These are phyloP conservation scores for Phytophthora cactorum DNA, from an alignment of 352 stramenopile genomes.

Conservation along the genomic window DNA sequence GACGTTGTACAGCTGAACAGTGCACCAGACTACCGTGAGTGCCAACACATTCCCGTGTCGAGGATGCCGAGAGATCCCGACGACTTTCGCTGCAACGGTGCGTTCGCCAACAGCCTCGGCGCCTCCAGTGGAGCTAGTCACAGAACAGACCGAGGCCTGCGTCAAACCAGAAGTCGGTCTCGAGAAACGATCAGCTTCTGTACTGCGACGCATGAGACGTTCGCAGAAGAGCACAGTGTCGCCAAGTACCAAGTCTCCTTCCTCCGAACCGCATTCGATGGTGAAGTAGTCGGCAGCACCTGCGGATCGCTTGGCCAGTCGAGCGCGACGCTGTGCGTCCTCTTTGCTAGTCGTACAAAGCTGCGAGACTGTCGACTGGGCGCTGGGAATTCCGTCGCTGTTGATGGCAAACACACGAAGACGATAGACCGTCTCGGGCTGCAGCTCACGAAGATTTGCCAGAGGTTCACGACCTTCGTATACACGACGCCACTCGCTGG, in stretches of 20 bases:
- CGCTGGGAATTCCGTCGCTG: constrained; percentile 53
- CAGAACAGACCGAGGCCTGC: constrained; percentile 58
- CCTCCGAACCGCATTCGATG: constrained; percentile 66
- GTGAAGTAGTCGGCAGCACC: constrained; percentile 72
- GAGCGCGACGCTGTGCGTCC: constrained; percentile 53
- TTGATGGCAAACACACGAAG: constrained; percentile 88
- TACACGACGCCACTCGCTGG: constrained; percentile 67
- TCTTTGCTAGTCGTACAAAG: constrained; percentile 77
- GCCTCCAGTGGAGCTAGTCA: constrained; percentile 38
- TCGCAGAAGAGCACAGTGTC: constrained; percentile 94
- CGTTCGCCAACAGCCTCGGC: constrained; percentile 65
- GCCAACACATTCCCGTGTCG: constrained; percentile 60
- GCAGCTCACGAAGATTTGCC: constrained; percentile 64
- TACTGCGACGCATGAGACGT: constrained; percentile 70
- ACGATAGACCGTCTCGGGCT: constrained; percentile 85
- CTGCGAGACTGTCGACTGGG: constrained; percentile 82
- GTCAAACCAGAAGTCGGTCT: constrained; percentile 17
- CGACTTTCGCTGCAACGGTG: constrained; percentile 75
- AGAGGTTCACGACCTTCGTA: constrained; percentile 85
- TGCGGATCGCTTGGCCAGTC: constrained; percentile 37
- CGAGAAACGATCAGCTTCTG: constrained; percentile 36
- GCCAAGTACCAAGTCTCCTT: constrained; percentile 84
- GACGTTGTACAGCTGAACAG: constrained; percentile 77
- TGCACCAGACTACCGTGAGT: constrained; percentile 81
- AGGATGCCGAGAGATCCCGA: constrained; percentile 48